These are phyloP conservation scores for Fusarium odoratissimum DNA, from an alignment of 2,329 filamentous ascomycete genomes.

Conservation along the genomic window DNA sequence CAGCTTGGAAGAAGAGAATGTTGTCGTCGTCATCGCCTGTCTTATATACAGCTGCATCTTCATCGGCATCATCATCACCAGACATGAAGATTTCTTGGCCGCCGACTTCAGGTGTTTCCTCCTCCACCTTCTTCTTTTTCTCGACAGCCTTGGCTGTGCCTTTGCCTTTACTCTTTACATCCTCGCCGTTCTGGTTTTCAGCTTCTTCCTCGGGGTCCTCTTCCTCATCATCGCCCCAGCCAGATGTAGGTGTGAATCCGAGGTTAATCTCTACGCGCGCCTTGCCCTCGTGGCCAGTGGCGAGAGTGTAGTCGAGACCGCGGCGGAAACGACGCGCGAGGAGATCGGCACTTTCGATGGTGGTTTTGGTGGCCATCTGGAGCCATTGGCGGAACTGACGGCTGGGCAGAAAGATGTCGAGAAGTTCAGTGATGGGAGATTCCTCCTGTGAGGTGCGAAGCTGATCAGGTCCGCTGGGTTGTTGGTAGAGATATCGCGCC, in stretches of 20 bases:
- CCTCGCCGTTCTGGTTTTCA: conserved; percentile 49
- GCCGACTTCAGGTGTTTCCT: conserved; percentile 68
- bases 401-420: conserved; percentile 86
- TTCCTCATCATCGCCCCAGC: conserved; percentile 81
- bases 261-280: conserved; percentile 89
- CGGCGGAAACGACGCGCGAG: conserved; percentile 88
- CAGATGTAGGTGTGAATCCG: conserved; percentile 83
- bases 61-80: conserved; percentile 76
- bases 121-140: conserved; percentile 2
- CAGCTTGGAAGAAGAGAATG: conserved; percentile 72
- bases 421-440: conserved; percentile 78
- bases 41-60: conserved; percentile 90
- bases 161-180: conserved; percentile 47
- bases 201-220: conserved; percentile 54
- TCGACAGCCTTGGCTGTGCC: conserved; percentile 40
- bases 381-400: conserved; percentile 91
- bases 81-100: conserved; percentile 96
- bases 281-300: conserved; percentile 82
- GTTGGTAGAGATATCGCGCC: conserved; percentile 88
- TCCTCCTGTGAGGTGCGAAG: conserved; percentile 54
- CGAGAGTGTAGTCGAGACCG: conserved; percentile 91
- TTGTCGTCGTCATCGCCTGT: conserved; percentile 80
- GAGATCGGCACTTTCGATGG: conserved; percentile 78
- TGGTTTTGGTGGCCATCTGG: conserved; percentile 80
- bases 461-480: conserved; percentile 59